Evolutionary conservation across 2,329 filamentous ascomycete genomes (phyloP), one percentile per base, ranked within the genome.

Genomic region (Gremmenia infestans): DNA sequence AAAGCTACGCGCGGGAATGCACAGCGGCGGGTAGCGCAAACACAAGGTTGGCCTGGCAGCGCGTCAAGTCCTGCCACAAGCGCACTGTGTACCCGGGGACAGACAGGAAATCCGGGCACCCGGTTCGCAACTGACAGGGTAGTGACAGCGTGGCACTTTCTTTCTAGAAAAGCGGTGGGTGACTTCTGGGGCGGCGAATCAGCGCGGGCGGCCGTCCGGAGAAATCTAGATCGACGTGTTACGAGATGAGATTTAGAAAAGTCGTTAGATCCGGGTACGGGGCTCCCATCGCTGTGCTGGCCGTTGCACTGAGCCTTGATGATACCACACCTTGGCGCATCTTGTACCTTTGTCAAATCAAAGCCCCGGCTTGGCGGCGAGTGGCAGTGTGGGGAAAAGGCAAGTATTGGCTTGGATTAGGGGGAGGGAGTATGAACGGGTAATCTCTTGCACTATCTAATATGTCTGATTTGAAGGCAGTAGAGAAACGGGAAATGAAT

Each of bases 391-490:
- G 37, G 37, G 42, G 19, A 22, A 23, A 14, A 7, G 19, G 9
- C 2, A 45, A 45, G 19, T 17, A 45, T 25, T 40, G 37, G 37
- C 15, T 40, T 17, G 37, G 37, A 9, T 32, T 40, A 9, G 37
- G 37, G 6, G 6, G 4, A 35, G 48, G 40, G 50, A 48, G 48
- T 54, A 32, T 9, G 28, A 32, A 32, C 28, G 51, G 56, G 51
- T 53, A 54, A 55, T 59, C 52, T 60, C 54, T 57, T 56, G 56
- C 54, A 48, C 49, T 60, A 63, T 63, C 58, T 63, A 63, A 50
- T 49, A 54, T 51, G 52, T 57, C 52, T 53, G 32, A 32, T 50
- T 55, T 56, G 52, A 42, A 60, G 50, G 53, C 53, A 54, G 56
- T 50, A 55, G 52, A 56, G 48, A 58, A 59, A 55, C 42, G 53